phyloP scores from a whole-genome alignment of 805 yeast genomes.

The Jamesozyma jinghongensis region DNA sequence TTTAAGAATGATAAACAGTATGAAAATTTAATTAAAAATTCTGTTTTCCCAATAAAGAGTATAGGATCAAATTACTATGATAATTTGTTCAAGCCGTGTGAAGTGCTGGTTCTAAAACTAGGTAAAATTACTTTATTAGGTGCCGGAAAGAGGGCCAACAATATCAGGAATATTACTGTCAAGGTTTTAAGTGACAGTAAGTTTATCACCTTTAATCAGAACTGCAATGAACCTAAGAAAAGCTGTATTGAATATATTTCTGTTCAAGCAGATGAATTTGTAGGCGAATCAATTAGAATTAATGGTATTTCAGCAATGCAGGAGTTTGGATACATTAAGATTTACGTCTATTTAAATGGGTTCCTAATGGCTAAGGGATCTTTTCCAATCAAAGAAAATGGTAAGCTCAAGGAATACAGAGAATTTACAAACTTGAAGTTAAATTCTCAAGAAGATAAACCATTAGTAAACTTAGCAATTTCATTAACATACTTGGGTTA shows the following conservation, averaged over 20 bases:
- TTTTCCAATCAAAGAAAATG: constrained; percentile 40
- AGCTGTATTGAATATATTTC: constrained; percentile 64
- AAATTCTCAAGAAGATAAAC: constrained; percentile 34
- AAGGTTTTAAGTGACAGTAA: constrained; percentile 34
- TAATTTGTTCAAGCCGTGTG: constrained; percentile 50
- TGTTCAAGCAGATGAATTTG: constrained; percentile 57
- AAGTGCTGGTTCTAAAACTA: constrained; percentile 49
- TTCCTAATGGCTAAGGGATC: constrained; percentile 50
- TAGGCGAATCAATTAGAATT: constrained; percentile 63
- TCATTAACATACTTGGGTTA: constrained; percentile 63
- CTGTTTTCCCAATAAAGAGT: constrained; percentile 38
- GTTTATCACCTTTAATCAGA: constrained; percentile 50
- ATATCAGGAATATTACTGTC: constrained; percentile 19
- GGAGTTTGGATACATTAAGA: constrained; percentile 44
- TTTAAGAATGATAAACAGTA: constrained; percentile 39
- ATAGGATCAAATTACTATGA: constrained; percentile 42
- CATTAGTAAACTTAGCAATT: constrained; percentile 43
- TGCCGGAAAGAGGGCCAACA: constrained; percentile 8
- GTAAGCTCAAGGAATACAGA: constrained; percentile 40
- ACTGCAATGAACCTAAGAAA: constrained; percentile 48
- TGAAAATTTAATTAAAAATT: neutral
- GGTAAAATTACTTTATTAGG: constrained; percentile 34
- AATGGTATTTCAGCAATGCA: constrained; percentile 44
- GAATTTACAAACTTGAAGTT: constrained; percentile 38
- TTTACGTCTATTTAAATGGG: constrained; percentile 57